A percentile compares a stretch with the other conserved stretches of the same genome.
phyloP scores from a whole-genome alignment of 305 asterid genomes.

The Ajuga reptans region DNA sequence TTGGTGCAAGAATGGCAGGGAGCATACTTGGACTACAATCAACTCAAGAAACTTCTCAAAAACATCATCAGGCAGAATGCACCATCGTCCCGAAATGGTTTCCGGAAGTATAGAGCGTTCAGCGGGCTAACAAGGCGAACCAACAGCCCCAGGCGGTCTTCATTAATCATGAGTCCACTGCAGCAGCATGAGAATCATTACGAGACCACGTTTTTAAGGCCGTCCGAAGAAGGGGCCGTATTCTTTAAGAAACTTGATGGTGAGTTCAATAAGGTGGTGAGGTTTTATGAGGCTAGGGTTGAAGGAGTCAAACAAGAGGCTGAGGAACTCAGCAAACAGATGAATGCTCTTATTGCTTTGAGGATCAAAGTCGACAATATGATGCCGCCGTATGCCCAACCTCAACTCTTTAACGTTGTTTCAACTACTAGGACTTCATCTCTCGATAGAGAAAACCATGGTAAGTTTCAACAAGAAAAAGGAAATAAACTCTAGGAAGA shows the following conservation, averaged over 20 bases:
- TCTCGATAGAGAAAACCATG: conserved; percentile 26
- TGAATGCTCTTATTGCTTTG: conserved; percentile 75
- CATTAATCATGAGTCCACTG: too few species aligned
- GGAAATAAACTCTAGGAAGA: too few species aligned
- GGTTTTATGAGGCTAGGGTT: conserved; percentile 42
- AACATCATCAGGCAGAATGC: too few species aligned
- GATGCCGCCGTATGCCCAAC: not conserved
- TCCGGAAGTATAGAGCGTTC: too few species aligned
- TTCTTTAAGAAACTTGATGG: conserved; percentile 51
- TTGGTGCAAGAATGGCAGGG: too few species aligned
- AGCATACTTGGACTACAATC: too few species aligned
- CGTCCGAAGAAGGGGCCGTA: conserved; percentile 48
- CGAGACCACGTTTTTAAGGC: conserved; percentile 41
- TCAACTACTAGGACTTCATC: not conserved
- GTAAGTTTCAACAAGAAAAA: conserved; percentile 25
- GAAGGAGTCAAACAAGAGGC: conserved; percentile 40
- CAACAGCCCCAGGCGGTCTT: too few species aligned
- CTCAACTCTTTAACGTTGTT: not conserved
- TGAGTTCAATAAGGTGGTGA: conserved; percentile 60
- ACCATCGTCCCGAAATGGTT: too few species aligned
- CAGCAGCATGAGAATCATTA: too few species aligned
- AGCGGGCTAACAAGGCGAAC: too few species aligned
- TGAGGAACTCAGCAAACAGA: conserved; percentile 53
- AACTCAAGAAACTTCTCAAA: too few species aligned
- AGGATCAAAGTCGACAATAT: conserved; percentile 42